Base-by-base conservation (phyloP, 345 rosid genomes). In the Rhodomyrtus tomentosa region DNA sequence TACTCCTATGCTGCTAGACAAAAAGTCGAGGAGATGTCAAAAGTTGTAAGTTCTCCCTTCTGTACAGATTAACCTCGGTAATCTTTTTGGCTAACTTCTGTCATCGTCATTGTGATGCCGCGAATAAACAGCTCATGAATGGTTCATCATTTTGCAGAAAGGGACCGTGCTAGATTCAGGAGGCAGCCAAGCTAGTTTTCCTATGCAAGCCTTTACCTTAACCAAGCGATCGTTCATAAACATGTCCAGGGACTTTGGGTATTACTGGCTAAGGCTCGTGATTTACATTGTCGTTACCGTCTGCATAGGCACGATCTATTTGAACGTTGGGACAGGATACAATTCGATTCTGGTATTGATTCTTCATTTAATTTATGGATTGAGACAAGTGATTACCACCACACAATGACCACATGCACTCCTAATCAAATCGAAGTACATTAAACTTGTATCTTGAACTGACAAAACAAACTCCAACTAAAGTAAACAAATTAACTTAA, bases 201-300 rank as follows among this genome's bases (percentile, higher is more conserved):
- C 91, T 80, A 92, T 91, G 91, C 99, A 96, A 89, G 85, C 97
- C 38, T 93, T 88, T 62, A 95, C 98, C 52, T 88, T 96, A 87
- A 96, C 98, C 36, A 94, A 94, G 90, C 95, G 99, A 24, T 96
- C 98, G 6, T 94, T 92, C 89, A 87, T 93, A 87, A 96, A 96
- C 93, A 96, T 96, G 99, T 95, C 97, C 16, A 91, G 99, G 81
- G 99, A 96, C 89, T 96, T 96, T n/a, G 98, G 99, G 11, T 96
- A 96, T 86, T 96, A 96, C 92, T 96, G 99, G 99, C 95, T 95
- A 48, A 91, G 99, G 92, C 98, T 96, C 38, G 88, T 92, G 25
- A 95, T 96, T 74, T 96, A 96, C 87, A 80, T 95, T 42, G 85
- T 95, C 2, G 98, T 96, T 82, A 94, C 99, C 1, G 2, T 94